Conservation (phyloP, 2,329 filamentous ascomycete genomes). For the Cercospora sp. region DNA sequence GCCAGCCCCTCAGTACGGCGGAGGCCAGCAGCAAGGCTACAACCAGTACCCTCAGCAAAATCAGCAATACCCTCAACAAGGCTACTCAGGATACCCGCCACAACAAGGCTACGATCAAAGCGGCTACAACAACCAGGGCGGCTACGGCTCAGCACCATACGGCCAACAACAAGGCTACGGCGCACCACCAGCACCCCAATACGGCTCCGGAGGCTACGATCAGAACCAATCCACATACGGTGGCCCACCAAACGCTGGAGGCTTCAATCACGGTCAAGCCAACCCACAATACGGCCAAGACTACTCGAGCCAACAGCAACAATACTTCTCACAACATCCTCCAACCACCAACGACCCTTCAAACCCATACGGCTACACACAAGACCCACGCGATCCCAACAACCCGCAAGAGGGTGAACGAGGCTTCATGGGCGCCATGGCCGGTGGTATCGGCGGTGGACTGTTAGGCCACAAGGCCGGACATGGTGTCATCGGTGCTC, state of each 20-base stretch:
- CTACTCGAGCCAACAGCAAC: conserved; percentile 23
- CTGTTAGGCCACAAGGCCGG: conserved; percentile 58
- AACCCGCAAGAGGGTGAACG: conserved; percentile 56
- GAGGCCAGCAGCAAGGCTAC: conserved; percentile 35
- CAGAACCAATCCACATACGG: conserved; percentile 18
- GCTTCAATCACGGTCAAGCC: conserved; percentile 32
- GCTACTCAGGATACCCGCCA: conserved; percentile 25
- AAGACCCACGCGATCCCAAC: conserved; percentile 42
- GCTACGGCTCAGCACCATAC: conserved; percentile 28
- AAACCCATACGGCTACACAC: conserved; percentile 41
- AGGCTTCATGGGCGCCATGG: conserved; percentile 58
- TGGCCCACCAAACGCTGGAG: conserved; percentile 33
- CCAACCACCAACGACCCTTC: conserved; percentile 36
- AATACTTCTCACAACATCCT: conserved; percentile 27
- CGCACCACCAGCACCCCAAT: conserved; percentile 23
- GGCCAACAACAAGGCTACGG: conserved; percentile 31
- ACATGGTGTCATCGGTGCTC: conserved; percentile 56
- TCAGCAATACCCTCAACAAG: conserved; percentile 28
- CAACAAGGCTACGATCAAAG: conserved; percentile 26
- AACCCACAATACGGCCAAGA: conserved; percentile 29
- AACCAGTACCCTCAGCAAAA: conserved; percentile 21
- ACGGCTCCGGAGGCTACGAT: conserved; percentile 28
- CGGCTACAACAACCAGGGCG: conserved; percentile 27
- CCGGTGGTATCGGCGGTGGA: conserved; percentile 58
- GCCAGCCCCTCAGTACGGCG: conserved; percentile 12